phyloP scores from a whole-genome alignment of 1,139 yeast genomes.

The Pichiaceae sp. region DNA sequence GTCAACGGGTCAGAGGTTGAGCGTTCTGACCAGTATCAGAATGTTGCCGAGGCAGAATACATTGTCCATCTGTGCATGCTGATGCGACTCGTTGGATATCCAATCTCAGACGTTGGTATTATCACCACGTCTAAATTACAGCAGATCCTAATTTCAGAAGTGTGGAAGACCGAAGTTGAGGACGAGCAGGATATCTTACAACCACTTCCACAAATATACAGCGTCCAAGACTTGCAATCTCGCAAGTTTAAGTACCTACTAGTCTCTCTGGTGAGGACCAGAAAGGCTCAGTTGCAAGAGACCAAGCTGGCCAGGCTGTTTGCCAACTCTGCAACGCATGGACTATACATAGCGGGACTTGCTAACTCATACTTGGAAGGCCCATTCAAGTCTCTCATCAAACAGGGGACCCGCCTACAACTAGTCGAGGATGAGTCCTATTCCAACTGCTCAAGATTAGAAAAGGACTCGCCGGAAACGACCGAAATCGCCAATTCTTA shows the following conservation, averaged over 20 bases:
- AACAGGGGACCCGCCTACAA: background rate
- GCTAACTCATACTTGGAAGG: background rate
- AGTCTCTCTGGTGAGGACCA: slow-evolving; percentile 14
- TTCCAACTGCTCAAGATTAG: background rate
- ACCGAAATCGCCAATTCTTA: background rate
- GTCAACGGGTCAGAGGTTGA: slow-evolving; percentile 26
- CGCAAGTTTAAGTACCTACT: slow-evolving; percentile 7
- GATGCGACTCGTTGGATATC: slow-evolving; percentile 39
- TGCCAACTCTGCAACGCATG: slow-evolving; percentile 4
- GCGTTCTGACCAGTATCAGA: slow-evolving; percentile 26
- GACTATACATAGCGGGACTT: slow-evolving; percentile 9
- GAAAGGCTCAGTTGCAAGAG: background rate
- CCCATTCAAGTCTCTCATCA: background rate
- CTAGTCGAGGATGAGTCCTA: background rate
- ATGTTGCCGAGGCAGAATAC: slow-evolving; percentile 48
- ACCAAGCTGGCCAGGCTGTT: background rate
- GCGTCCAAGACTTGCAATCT: slow-evolving; percentile 7
- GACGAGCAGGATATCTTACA: background rate
- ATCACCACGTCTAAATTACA: slow-evolving; percentile 35
- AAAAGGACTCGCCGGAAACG: background rate
- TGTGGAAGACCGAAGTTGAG: slow-evolving; percentile 7
- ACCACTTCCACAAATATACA: slow-evolving; percentile 3
- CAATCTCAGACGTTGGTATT: slow-evolving; percentile 31
- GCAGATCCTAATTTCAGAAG: slow-evolving; percentile 12
- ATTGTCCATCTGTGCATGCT: slow-evolving; percentile 40